A percentile compares a stretch with the other conserved stretches of the same genome.
phyloP scores from a whole-genome alignment of 2,329 filamentous ascomycete species.

The Phialophora chinensis region DNA sequence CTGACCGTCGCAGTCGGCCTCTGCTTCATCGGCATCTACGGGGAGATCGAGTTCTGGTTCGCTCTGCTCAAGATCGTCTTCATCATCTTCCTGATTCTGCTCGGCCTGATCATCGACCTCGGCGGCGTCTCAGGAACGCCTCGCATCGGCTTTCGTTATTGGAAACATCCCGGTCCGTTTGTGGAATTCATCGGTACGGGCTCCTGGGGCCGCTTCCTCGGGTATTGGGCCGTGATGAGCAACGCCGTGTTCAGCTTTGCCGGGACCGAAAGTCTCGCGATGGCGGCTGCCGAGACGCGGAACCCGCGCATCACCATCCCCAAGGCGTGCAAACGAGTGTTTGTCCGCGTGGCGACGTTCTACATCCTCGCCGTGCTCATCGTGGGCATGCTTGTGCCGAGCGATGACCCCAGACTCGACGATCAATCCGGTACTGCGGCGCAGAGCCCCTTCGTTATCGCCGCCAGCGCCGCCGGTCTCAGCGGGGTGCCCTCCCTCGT shows the following conservation, averaged over 20 bases:
- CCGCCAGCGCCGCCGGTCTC: slow-evolving; percentile 49
- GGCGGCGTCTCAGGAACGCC: slow-evolving; percentile 65
- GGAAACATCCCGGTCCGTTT: slow-evolving; percentile 71
- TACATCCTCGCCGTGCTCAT: slow-evolving; percentile 47
- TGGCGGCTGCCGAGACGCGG: slow-evolving; percentile 50
- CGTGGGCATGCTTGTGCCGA: slow-evolving; percentile 49
- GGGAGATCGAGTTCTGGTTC: slow-evolving; percentile 62
- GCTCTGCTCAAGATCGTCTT: slow-evolving; percentile 64
- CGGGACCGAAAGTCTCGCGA: slow-evolving; percentile 50
- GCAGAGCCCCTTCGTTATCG: slow-evolving; percentile 61
- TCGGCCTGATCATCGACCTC: slow-evolving; percentile 64
- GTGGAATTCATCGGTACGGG: slow-evolving; percentile 68
- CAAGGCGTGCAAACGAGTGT: slow-evolving; percentile 50
- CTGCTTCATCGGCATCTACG: slow-evolving; percentile 49
- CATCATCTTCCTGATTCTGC: slow-evolving; percentile 62
- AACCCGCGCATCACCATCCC: slow-evolving; percentile 50
- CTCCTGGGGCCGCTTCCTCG: slow-evolving; percentile 66
- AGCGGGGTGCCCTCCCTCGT: slow-evolving; percentile 47
- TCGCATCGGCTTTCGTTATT: slow-evolving; percentile 71
- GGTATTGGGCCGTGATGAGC: slow-evolving; percentile 57
- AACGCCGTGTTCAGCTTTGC: slow-evolving; percentile 51
- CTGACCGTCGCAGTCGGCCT: slow-evolving; percentile 46
- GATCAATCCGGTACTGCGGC: slow-evolving; percentile 47
- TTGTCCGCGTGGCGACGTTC: slow-evolving; percentile 49
- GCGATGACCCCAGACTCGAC: slow-evolving; percentile 43